phyloP scores from a whole-genome alignment of 208 protist species.

The Wallacemonas sp. region DNA sequence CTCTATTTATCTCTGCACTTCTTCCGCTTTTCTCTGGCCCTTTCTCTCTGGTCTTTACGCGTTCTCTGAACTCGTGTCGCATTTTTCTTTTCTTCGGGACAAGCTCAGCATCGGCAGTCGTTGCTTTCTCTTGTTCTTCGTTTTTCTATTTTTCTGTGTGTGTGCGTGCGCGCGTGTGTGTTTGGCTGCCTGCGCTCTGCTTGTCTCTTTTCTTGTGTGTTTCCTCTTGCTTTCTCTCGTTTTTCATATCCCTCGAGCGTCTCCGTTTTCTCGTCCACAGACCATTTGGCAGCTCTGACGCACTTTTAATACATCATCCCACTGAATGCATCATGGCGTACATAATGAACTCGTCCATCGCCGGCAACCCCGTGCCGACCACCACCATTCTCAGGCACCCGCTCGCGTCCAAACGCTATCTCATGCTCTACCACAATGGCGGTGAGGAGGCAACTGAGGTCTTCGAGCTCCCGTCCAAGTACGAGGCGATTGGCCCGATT shows the following conservation, averaged over 20 bases:
- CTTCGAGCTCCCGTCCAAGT: constrained; percentile 80
- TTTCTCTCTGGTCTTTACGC: not conserved
- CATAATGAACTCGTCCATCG: not conserved
- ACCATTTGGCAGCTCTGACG: not conserved
- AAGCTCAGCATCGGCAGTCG: not conserved
- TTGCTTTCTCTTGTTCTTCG: constrained; percentile 6
- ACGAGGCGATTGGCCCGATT: constrained; percentile 67
- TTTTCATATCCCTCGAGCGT: no score
- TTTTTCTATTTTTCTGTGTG: constrained; percentile 12
- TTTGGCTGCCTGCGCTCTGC: not conserved
- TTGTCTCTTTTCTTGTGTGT: constrained; percentile 6
- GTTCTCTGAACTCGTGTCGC: not conserved
- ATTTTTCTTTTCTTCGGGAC: constrained; percentile 13
- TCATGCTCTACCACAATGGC: constrained; percentile 54
- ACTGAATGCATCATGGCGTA: not conserved
- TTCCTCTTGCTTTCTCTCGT: constrained; percentile 8
- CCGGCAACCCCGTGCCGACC: not conserved
- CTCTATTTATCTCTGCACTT: not conserved
- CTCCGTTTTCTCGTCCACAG: not conserved
- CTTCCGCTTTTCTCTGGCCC: not conserved
- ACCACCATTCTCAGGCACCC: constrained; percentile 66
- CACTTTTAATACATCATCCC: not conserved
- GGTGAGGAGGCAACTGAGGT: constrained; percentile 59
- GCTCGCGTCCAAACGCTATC: constrained; percentile 72
- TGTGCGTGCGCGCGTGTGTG: constrained; percentile 3